These are phyloP conservation scores for Dioscorea zingiberensis DNA, from an alignment of 106 monocot genomes.

Conservation along the genomic window DNA sequence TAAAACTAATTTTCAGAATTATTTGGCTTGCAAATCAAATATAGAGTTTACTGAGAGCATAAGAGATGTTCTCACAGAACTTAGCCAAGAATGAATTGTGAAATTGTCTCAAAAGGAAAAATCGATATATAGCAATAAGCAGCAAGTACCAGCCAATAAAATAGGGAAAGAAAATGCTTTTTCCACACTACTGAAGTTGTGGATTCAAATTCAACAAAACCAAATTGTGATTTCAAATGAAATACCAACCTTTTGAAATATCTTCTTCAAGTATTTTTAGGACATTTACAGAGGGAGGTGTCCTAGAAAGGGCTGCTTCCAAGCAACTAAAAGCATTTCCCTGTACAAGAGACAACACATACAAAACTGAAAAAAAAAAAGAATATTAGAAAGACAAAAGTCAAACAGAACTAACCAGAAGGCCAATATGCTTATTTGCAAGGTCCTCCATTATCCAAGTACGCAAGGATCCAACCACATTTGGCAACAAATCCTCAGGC, in stretches of 20 bases:
- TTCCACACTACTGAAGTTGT: too few species aligned
- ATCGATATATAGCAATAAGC: too few species aligned
- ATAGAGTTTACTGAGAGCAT: too few species aligned
- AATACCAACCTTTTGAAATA: slow-evolving; percentile 35
- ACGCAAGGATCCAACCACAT: slow-evolving; percentile 27
- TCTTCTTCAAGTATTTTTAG: slow-evolving; percentile 48
- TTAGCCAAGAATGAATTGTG: too few species aligned
- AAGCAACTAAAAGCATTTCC: slow-evolving; percentile 69
- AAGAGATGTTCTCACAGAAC: too few species aligned
- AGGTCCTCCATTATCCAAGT: slow-evolving; percentile 23
- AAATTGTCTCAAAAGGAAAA: too few species aligned
- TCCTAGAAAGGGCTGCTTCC: slow-evolving; percentile 52
- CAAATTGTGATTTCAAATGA: too few species aligned
- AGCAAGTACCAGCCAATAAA: too few species aligned
- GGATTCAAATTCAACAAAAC: too few species aligned
- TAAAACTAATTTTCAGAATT: too few species aligned
- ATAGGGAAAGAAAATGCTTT: too few species aligned
- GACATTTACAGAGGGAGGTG: slow-evolving; percentile 55
- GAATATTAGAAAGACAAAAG: neutral
- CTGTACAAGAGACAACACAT: slow-evolving; percentile 33
- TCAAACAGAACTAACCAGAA: slow-evolving; percentile 42
- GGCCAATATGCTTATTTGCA: slow-evolving; percentile 9
- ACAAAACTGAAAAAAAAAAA: slow-evolving; percentile 1
- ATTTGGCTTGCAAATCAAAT: too few species aligned
- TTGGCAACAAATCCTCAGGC: slow-evolving; percentile 58